These are phyloP conservation scores for Fusarium oligoseptatum DNA, from an alignment of 2,329 filamentous ascomycete genomes.

Conservation along the genomic window DNA sequence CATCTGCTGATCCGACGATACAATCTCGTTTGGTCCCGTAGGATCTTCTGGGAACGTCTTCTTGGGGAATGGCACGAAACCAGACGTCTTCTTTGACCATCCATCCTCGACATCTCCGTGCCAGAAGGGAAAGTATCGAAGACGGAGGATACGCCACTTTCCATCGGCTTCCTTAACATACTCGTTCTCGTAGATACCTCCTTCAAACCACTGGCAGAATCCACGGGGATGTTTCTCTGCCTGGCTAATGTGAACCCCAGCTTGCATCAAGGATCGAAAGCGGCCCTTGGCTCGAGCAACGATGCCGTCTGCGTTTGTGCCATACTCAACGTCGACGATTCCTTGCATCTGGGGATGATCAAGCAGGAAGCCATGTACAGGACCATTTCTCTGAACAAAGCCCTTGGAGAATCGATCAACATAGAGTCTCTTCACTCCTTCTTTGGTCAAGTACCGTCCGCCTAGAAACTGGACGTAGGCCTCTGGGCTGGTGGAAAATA, in stretches of 20 bases:
- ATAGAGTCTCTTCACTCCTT: slow-evolving; percentile 10
- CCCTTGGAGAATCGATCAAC: slow-evolving; percentile 8
- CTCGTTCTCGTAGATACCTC: slow-evolving; percentile 28
- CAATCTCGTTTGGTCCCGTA: slow-evolving; percentile 1
- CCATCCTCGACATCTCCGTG: slow-evolving; percentile 19
- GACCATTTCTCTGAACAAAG: slow-evolving; percentile 11
- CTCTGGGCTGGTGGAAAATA: slow-evolving; percentile 13
- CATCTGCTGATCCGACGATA: background rate
- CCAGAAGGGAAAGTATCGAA: slow-evolving; percentile 25
- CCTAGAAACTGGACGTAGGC: slow-evolving; percentile 17
- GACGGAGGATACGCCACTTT: slow-evolving; percentile 9
- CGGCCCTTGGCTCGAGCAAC: slow-evolving; percentile 14
- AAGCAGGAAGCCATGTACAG: slow-evolving; percentile 14
- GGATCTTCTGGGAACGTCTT: slow-evolving; percentile 10
- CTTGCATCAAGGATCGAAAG: slow-evolving; percentile 20
- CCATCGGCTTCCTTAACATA: slow-evolving; percentile 20
- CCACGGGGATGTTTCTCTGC: slow-evolving; percentile 17
- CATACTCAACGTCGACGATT: slow-evolving; percentile 15
- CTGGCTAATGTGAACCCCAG: slow-evolving; percentile 16
- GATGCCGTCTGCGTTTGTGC: background rate
- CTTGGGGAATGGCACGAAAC: slow-evolving; percentile 17
- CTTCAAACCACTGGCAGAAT: slow-evolving; percentile 20
- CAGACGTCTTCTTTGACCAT: slow-evolving; percentile 17
- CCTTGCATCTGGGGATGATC: slow-evolving; percentile 22
- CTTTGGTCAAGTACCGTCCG: slow-evolving; percentile 6